A percentile compares a stretch with the other conserved stretches of the same genome.
These are phyloP conservation scores for Pyrenochaeta sp. DNA, from an alignment of 2,329 filamentous ascomycete species.

Conservation along the genomic window DNA sequence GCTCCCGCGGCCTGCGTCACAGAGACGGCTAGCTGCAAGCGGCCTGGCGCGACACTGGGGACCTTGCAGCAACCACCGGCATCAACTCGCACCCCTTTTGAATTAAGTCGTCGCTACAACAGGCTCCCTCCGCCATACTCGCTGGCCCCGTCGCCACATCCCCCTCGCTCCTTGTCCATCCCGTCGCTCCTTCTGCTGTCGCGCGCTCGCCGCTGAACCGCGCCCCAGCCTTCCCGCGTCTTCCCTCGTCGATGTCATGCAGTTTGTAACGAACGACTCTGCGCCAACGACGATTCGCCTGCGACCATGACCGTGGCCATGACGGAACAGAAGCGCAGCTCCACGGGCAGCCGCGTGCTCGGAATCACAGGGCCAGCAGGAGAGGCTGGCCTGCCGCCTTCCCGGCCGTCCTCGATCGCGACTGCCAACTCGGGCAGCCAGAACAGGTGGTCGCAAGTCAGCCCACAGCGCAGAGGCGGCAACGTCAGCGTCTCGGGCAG, in stretches of 20 bases:
- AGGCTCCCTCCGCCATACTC: conserved; percentile 5
- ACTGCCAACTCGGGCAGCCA: conserved; percentile 49
- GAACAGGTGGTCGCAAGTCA: conserved; percentile 61
- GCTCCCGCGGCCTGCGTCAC: conserved; percentile 23
- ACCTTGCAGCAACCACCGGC: conserved; percentile 18
- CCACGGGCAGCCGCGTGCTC: conserved; percentile 44
- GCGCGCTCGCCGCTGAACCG: background rate
- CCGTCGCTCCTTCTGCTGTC: conserved; percentile 16
- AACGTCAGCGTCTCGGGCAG: conserved; percentile 54
- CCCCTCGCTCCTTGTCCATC: conserved; percentile 28
- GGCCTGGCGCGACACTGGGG: conserved; percentile 17
- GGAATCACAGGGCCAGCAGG: conserved; percentile 56
- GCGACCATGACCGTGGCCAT: conserved; percentile 41
- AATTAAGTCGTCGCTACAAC: conserved; percentile 7
- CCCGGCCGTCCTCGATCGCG: conserved; percentile 54
- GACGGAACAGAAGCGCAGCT: conserved; percentile 45
- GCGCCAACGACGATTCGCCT: conserved; percentile 37
- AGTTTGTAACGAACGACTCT: conserved; percentile 26
- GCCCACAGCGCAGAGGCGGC: conserved; percentile 64
- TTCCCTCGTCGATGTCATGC: conserved; percentile 42
- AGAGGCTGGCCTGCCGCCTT: conserved; percentile 57
- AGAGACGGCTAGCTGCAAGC: conserved; percentile 12
- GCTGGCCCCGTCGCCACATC: conserved; percentile 16
- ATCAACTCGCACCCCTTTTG: conserved; percentile 28
- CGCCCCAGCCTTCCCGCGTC: conserved; percentile 10